Evolutionary conservation across 2,329 filamentous ascomycete species (phyloP), one percentile per base, ranked within the genome.

Genomic region (Blumeria hordei): DNA sequence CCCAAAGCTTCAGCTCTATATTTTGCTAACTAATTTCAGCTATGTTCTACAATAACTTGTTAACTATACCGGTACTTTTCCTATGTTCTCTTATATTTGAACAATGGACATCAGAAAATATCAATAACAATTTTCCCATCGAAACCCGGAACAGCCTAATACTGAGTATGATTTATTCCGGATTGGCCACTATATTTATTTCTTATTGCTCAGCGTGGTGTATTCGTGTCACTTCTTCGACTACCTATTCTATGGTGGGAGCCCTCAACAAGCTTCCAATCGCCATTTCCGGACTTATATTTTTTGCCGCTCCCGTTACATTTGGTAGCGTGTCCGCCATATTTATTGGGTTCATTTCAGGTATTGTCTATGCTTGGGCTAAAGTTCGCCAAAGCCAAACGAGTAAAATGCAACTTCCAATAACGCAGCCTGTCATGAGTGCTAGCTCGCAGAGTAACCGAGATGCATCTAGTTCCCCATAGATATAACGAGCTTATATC

Each of bases 141-240:
- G 83, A 83, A 60, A 73, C 79, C 36, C 84, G 88, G 63, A 92
- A 86, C 69, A 77, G 74, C 62, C 80, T 95, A 62, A 76, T 94
- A 61, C 71, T 84, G 57, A 85, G 88, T 65, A 95, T 96, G 85
- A 72, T 96, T 64, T 84, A 96, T 69, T 95, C 92, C 5, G 92
- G 92, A 57, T 74, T 95, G 55, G 88, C 81, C 37, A 85, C 88
- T 53, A 88, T 96, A 65, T 94, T 95, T 71, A 98, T 98, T 69
- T 96, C 90, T n/a, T 98, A 98, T 76, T 93, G 88, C 66, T 95
- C 90, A 14, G 92, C 92, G 39, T 98, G 92, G 92, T 96, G 92
- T 67, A 93, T 98, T 60, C 88, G 92, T 61, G 85, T 94, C 60
- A 96, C 92, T 7, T 94, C 88, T 0, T 95, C 88, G 16, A 98